Percentiles rank a stretch among this genome's conserved stretches.
Evolutionary conservation across 495 filamentous ascomycete genomes (phyloP).

Genomic region (Xanthoparmelia taractica): DNA sequence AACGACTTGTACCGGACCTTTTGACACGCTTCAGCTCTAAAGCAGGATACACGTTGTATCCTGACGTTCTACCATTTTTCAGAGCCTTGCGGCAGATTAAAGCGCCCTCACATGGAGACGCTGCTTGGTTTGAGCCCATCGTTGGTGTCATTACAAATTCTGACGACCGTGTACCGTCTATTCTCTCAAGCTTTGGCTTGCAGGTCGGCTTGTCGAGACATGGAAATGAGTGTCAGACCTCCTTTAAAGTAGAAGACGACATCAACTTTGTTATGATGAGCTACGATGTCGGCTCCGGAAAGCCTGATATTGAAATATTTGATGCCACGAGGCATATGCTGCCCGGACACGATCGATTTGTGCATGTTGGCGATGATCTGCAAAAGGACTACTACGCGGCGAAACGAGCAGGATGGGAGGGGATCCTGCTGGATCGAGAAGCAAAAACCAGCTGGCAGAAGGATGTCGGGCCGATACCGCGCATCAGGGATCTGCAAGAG

Average conservation of each 20-base stretch:
- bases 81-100: conserved; percentile 31
- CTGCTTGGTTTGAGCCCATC: conserved; percentile 35
- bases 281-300: conserved; percentile 64
- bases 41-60: conserved; percentile 54
- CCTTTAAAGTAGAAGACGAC: conserved; percentile 33
- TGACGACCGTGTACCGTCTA: conserved; percentile 57
- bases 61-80: conserved; percentile 50
- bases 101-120: conserved; percentile 8
- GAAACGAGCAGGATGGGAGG: conserved; percentile 55
- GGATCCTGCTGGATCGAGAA: conserved; percentile 42
- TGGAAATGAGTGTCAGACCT: not conserved
- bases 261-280: conserved; percentile 62
- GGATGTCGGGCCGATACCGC: conserved; percentile 2
- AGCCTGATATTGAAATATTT: conserved; percentile 59
- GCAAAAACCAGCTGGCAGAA: conserved; percentile 1
- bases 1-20: conserved; percentile 45
- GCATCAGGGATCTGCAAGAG: conserved; percentile 1
- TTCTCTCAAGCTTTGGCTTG: conserved; percentile 56
- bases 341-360: conserved; percentile 31
- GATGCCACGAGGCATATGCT: conserved; percentile 43
- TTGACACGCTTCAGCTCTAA: conserved; percentile 53
- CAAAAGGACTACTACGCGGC: conserved; percentile 57
- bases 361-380: conserved; percentile 64
- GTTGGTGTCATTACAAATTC: conserved; percentile 72
- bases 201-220: conserved; percentile 36